phyloP scores from a whole-genome alignment of 2,329 filamentous ascomycete species.

The Cercospora sp. region DNA sequence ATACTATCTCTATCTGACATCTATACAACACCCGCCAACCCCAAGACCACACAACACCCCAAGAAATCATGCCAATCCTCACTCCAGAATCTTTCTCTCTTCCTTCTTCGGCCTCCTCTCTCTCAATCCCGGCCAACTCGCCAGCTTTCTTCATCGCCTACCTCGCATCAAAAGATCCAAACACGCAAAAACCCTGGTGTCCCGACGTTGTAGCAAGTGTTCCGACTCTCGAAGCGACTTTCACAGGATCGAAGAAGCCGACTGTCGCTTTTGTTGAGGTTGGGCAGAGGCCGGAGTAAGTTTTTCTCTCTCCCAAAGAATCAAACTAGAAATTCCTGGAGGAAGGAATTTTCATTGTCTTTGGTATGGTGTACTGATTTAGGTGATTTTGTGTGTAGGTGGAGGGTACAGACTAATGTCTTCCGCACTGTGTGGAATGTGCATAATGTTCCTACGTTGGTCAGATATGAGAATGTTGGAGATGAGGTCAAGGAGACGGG shows the following conservation, averaged over 20 bases:
- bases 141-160: conserved; percentile 25
- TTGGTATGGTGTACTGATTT: neutral
- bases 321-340: neutral
- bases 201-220: conserved; percentile 26
- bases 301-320: neutral
- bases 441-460: conserved; percentile 50
- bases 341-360: neutral
- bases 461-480: conserved; percentile 18
- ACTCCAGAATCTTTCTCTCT: neutral
- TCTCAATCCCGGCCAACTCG: neutral
- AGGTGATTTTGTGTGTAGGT: conserved; percentile 3
- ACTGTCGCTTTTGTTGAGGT: conserved; percentile 25
- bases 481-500: conserved; percentile 20
- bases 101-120: neutral
- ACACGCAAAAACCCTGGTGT: conserved; percentile 25
- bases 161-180: conserved; percentile 24
- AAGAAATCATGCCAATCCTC: neutral
- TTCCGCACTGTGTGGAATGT: conserved; percentile 80
- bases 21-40: neutral
- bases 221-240: conserved; percentile 21
- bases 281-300: conserved; percentile 26
- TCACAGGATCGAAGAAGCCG: conserved; percentile 15
- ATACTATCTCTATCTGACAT: too few species aligned
- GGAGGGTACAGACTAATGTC: conserved; percentile 69
- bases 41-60: neutral